Conservation (phyloP, 2,329 filamentous ascomycete genomes). For the Colletotrichum sp. region DNA sequence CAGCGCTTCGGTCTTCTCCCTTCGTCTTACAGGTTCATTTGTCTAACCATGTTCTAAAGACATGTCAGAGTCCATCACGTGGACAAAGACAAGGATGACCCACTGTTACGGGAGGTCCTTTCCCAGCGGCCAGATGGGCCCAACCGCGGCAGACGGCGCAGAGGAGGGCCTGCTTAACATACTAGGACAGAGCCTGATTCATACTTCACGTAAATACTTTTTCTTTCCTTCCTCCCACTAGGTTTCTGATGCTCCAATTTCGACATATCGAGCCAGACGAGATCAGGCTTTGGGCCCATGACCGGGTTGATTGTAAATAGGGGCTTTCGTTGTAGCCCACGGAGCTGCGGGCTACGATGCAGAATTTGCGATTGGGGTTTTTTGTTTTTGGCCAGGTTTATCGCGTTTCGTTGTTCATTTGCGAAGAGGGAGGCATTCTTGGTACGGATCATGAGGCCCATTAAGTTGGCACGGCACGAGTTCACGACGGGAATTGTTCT, state of each 20-base stretch:
- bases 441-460: not conserved
- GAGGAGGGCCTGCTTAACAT: conserved; percentile 47
- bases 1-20: not conserved
- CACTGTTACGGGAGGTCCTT: conserved; percentile 80
- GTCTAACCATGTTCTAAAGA: conserved; percentile 48
- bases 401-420: not conserved
- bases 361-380: not conserved
- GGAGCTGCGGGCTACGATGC: not conserved
- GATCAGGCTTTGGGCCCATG: not conserved
- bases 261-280: not conserved
- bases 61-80: conserved; percentile 93
- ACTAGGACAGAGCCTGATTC: not conserved
- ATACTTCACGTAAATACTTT: conserved; percentile 10
- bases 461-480: not conserved
- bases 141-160: conserved; percentile 77
- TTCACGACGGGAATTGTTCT: conserved; percentile 10
- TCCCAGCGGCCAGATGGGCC: conserved; percentile 86
- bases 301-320: conserved; percentile 7
- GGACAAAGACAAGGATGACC: conserved; percentile 90
- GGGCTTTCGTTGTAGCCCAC: not conserved
- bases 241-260: not conserved
- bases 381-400: not conserved
- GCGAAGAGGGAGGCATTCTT: conserved; percentile 1
- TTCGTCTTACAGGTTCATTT: not conserved
- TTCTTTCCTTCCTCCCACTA: not conserved